Evolutionary conservation across 1,284 basidiomycete genomes (phyloP).

Genomic region (Marasmius fiardii): DNA sequence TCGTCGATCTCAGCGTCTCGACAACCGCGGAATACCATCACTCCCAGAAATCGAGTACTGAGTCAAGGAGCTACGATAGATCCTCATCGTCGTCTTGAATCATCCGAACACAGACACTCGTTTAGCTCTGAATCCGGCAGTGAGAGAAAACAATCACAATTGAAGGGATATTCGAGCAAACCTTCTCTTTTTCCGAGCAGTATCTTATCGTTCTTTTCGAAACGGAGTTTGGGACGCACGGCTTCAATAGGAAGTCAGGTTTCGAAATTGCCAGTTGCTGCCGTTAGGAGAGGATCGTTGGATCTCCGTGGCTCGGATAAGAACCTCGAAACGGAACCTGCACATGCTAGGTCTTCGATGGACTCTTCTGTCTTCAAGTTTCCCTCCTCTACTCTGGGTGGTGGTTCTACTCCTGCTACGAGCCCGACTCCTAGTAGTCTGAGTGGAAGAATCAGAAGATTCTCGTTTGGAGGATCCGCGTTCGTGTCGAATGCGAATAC

Average conservation of each 20-base stretch:
- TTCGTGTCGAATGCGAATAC: background rate
- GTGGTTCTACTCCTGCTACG: background rate
- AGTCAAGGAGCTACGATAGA: background rate
- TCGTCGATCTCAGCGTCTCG: constrained; percentile 21
- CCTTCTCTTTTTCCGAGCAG: constrained; percentile 19
- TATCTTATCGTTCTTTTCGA: constrained; percentile 26
- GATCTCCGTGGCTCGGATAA: constrained; percentile 25
- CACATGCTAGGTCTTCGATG: background rate
- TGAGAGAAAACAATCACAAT: background rate
- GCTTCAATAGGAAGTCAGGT: background rate
- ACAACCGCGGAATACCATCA: constrained; percentile 9
- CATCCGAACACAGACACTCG: background rate
- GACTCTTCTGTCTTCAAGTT: background rate
- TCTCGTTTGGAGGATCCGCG: background rate
- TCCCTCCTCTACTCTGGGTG: background rate
- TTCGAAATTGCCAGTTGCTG: constrained; percentile 8
- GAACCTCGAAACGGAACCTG: background rate
- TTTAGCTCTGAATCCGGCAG: background rate
- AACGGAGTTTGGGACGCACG: constrained; percentile 13
- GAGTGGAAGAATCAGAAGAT: background rate
- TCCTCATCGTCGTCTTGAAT: background rate
- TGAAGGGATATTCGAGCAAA: constrained; percentile 15
- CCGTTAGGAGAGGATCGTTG: constrained; percentile 31
- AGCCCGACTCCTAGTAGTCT: background rate
- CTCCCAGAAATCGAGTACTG: background rate